These are phyloP conservation scores for Hordeum pubiflorum DNA, from an alignment of 202 grass and related monocot species.

Conservation along the genomic window DNA sequence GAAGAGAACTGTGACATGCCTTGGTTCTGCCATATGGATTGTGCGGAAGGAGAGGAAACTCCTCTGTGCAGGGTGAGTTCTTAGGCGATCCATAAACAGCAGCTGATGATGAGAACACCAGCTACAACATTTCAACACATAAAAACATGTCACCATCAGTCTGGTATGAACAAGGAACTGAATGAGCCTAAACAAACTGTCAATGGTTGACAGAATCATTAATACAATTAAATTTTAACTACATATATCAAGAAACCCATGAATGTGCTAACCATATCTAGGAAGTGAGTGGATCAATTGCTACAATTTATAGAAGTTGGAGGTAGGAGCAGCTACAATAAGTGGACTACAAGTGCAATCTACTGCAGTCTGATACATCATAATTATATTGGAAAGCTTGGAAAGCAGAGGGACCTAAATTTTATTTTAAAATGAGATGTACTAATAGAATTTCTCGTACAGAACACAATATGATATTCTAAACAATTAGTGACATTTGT, in stretches of 20 bases:
- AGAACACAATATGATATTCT: neutral
- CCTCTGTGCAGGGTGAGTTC: constrained; percentile 85
- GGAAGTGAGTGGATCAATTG: neutral
- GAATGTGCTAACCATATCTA: neutral
- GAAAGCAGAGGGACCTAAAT: neutral
- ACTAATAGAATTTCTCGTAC: neutral
- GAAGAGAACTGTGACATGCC: constrained; percentile 39
- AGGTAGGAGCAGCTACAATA: neutral
- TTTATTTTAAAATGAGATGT: neutral
- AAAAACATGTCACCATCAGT: neutral
- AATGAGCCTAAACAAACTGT: constrained; percentile 13
- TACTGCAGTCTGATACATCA: neutral
- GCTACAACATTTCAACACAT: constrained; percentile 43
- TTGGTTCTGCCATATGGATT: constrained; percentile 95
- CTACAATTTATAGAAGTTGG: neutral
- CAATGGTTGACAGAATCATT: neutral
- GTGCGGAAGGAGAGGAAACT: constrained; percentile 72
- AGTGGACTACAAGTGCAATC: neutral
- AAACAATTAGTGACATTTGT: neutral
- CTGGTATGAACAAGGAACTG: neutral
- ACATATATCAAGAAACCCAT: neutral
- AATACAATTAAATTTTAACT: neutral
- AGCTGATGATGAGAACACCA: constrained; percentile 96
- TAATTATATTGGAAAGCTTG: neutral
- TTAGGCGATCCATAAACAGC: constrained; percentile 93